Evolutionary conservation across 371 early-diverging fungal species (phyloP).

Genomic region (Chytridium lagenaria): DNA sequence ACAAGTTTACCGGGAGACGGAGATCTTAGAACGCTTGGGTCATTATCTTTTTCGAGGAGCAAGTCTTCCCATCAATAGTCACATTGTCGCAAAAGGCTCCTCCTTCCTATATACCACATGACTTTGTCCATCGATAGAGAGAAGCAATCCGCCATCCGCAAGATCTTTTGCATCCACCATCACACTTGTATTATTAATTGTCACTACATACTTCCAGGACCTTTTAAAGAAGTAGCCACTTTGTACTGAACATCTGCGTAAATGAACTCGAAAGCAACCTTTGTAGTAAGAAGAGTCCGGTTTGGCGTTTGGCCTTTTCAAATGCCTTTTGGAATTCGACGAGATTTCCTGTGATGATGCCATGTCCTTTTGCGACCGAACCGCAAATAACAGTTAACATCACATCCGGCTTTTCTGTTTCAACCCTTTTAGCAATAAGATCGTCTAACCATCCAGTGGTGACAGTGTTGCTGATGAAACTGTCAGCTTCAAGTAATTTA

Average conservation of each 20-base stretch:
- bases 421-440: conserved; percentile 85
- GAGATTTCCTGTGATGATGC: conserved; percentile 63
- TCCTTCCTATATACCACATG: conserved; percentile 91
- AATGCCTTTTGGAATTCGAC: conserved; percentile 80
- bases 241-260: conserved; percentile 87
- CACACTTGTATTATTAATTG: conserved; percentile 78
- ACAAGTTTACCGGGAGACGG: conserved; percentile 98
- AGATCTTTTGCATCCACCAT: conserved; percentile 83
- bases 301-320: conserved; percentile 85
- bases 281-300: conserved; percentile 76
- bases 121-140: conserved; percentile 83
- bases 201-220: conserved; percentile 79
- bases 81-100: conserved; percentile 86
- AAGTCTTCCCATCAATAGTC: conserved; percentile 92
- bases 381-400: conserved; percentile 91
- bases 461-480: conserved; percentile 86
- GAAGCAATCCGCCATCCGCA: conserved; percentile 90
- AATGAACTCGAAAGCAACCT: conserved; percentile 85
- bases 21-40: conserved; percentile 92
- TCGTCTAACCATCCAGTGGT: conserved; percentile 97
- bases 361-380: conserved; percentile 86
- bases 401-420: conserved; percentile 90
- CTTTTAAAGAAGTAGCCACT: conserved; percentile 80
- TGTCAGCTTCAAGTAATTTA: conserved; percentile 89
- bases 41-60: conserved; percentile 93